These are phyloP conservation scores for Aegilops sharonensis DNA, from an alignment of 176 grass and related monocot genomes.

Conservation along the genomic window DNA sequence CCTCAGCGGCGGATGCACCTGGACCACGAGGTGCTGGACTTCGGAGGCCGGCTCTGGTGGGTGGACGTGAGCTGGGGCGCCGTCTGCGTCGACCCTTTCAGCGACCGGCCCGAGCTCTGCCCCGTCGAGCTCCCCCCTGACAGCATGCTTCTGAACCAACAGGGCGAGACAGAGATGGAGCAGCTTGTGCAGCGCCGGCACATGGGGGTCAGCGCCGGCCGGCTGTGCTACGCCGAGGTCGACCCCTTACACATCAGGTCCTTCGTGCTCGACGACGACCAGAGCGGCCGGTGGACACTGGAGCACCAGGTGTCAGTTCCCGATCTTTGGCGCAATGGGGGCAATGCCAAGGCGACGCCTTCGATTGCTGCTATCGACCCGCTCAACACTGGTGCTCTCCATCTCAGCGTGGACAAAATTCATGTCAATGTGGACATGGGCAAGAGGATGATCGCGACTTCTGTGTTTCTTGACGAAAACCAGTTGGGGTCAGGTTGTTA, in stretches of 20 bases:
- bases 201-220: not conserved
- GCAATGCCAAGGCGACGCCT: not conserved
- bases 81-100: not conserved
- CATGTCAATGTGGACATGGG: not conserved
- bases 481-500: not conserved
- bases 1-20: not conserved
- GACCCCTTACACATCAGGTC: not conserved
- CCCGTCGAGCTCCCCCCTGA: not conserved
- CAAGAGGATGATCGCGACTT: not conserved
- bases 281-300: not conserved
- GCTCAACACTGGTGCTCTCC: not conserved
- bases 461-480: accelerated
- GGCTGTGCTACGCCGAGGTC: not conserved
- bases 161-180: not conserved
- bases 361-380: not conserved
- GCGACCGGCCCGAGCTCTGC: not conserved
- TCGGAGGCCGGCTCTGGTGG: slow-evolving; percentile 4
- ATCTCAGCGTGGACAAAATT: not conserved
- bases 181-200: not conserved
- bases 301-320: not conserved
- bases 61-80: slow-evolving; percentile 16
- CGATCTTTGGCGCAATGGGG: not conserved
- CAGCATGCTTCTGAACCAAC: not conserved
- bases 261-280: not conserved
- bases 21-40: not conserved